These are phyloP conservation scores for Hemileia vastatrix DNA, from an alignment of 1,284 basidiomycete genomes.

Conservation along the genomic window DNA sequence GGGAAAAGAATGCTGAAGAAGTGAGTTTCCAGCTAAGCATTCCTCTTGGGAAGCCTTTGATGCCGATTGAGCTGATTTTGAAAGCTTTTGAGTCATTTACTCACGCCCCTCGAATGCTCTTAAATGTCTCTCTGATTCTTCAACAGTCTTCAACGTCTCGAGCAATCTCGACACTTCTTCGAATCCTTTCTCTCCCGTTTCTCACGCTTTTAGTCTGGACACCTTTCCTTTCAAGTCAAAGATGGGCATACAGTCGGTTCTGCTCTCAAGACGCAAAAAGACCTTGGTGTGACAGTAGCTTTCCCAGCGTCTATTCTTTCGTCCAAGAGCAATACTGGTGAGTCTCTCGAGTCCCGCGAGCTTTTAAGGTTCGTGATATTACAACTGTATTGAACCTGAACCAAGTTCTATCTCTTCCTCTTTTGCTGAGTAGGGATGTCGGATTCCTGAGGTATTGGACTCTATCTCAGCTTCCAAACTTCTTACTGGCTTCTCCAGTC, in stretches of 20 bases:
- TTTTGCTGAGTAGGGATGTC: conserved; percentile 54
- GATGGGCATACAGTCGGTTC: conserved; percentile 56
- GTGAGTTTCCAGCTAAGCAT: too few species aligned
- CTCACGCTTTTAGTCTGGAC: conserved; percentile 45
- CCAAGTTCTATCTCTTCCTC: background rate
- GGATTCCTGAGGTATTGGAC: conserved; percentile 85
- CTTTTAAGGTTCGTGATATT: background rate
- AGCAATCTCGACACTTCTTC: background rate
- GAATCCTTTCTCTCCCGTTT: conserved; percentile 32
- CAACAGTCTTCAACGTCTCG: background rate
- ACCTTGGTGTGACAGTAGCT: conserved; percentile 57
- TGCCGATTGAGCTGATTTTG: conserved; percentile 53
- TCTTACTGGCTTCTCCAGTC: conserved; percentile 68
- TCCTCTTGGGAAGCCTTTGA: too few species aligned
- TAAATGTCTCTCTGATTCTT: background rate
- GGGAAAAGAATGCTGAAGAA: too few species aligned
- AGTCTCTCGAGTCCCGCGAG: conserved; percentile 24
- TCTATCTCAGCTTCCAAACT: conserved; percentile 70
- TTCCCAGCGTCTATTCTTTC: conserved; percentile 70
- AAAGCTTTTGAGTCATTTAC: background rate
- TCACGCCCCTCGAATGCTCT: conserved; percentile 12
- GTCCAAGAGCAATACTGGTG: conserved; percentile 75
- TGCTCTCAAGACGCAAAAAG: conserved; percentile 48
- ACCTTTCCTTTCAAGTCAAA: conserved; percentile 66
- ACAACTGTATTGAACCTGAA: background rate